Evolutionary conservation across 192 early-diverging fungal species (phyloP).

Genomic region (Mortierella alpina): DNA sequence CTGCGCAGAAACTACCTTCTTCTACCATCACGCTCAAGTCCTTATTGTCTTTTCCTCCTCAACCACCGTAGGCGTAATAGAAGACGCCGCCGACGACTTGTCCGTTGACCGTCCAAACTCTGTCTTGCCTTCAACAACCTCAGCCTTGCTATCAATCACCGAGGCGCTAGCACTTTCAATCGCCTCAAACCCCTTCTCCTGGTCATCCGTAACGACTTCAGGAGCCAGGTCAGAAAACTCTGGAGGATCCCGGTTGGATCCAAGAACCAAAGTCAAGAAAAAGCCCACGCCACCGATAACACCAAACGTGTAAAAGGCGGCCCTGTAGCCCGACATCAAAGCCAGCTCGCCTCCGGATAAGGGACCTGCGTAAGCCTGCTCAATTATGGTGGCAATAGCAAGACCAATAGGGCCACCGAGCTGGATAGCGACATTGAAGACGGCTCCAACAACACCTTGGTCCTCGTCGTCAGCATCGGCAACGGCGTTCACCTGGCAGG

Average conservation of each 20-base stretch:
- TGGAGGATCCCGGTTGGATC: conserved; percentile 20
- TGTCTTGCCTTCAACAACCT: neutral
- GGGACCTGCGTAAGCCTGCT: conserved; percentile 7
- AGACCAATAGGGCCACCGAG: conserved; percentile 50
- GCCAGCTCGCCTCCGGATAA: conserved; percentile 1
- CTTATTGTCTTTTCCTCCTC: no score
- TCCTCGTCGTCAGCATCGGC: conserved; percentile 46
- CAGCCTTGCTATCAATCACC: conserved; percentile 5
- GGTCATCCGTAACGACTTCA: conserved; percentile 1
- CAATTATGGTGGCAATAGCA: conserved; percentile 48
- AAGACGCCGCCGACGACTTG: no score
- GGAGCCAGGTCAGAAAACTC: conserved; percentile 13
- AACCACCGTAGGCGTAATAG: no score
- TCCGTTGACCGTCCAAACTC: no score
- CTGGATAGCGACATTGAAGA: conserved; percentile 53
- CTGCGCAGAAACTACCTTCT: no score
- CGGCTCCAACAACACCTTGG: conserved; percentile 50
- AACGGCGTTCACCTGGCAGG: conserved; percentile 46
- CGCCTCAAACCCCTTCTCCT: conserved; percentile 13
- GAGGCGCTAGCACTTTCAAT: conserved; percentile 8
- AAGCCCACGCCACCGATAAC: conserved; percentile 21
- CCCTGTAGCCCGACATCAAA: conserved; percentile 35
- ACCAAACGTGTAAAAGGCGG: conserved; percentile 32
- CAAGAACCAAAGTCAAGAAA: conserved; percentile 9
- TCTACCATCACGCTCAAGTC: no score